phyloP scores from a whole-genome alignment of 2,329 filamentous ascomycete genomes.

The Bipolaris victoriae region DNA sequence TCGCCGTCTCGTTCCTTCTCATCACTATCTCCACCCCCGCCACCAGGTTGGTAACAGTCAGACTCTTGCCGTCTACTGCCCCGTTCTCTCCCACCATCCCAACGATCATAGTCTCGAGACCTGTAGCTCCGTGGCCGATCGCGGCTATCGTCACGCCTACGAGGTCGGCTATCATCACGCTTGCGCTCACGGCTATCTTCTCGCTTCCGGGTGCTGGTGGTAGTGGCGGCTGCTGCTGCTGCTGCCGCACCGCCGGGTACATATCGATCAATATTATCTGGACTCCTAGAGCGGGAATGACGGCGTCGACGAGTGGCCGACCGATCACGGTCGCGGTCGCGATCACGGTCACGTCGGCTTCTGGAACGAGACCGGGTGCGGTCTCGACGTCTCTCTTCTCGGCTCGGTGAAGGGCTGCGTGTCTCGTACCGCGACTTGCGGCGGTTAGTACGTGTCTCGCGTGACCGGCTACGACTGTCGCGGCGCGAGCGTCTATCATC shows the following conservation, averaged over 20 bases:
- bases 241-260: slow-evolving; percentile 37
- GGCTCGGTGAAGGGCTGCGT: slow-evolving; percentile 35
- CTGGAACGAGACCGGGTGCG: slow-evolving; percentile 34
- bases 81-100: slow-evolving; percentile 33
- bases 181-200: slow-evolving; percentile 25
- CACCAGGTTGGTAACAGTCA: slow-evolving; percentile 42
- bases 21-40: slow-evolving; percentile 16
- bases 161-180: slow-evolving; percentile 41
- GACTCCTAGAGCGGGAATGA: slow-evolving; percentile 40
- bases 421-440: slow-evolving; percentile 38
- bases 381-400: slow-evolving; percentile 32
- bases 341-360: slow-evolving; percentile 24
- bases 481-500: slow-evolving; percentile 30
- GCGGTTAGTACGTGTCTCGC: slow-evolving; percentile 36
- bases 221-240: slow-evolving; percentile 11
- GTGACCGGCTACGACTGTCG: slow-evolving; percentile 40
- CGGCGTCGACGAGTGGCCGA: slow-evolving; percentile 27
- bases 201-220: slow-evolving; percentile 32
- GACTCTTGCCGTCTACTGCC: slow-evolving; percentile 36
- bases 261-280: slow-evolving; percentile 48
- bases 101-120: slow-evolving; percentile 51
- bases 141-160: slow-evolving; percentile 49
- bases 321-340: slow-evolving; percentile 25
- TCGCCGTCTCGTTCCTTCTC: slow-evolving; percentile 29
- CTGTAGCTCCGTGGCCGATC: slow-evolving; percentile 48